Conservation (phyloP, 2,329 filamentous ascomycete species). For the Diplocarpon rosae region DNA sequence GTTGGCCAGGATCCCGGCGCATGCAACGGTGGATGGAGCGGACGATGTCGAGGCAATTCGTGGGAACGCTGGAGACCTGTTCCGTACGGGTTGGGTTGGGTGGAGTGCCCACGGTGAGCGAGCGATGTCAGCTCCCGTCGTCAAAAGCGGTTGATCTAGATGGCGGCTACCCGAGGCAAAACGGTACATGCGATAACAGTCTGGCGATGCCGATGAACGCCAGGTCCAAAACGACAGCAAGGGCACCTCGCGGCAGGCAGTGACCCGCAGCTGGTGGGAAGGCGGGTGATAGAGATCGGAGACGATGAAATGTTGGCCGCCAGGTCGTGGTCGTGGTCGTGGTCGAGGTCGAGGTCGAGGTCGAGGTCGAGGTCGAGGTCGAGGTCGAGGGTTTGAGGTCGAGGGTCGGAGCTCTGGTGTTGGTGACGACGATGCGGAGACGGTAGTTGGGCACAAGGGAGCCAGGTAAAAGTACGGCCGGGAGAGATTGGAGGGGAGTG, state of each 20-base stretch:
- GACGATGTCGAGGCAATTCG: background rate
- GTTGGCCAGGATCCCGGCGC: conserved; percentile 1
- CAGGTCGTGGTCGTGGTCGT: too few relatives aligned
- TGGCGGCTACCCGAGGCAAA: conserved; percentile 5
- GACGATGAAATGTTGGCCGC: too few relatives aligned
- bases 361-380: too few relatives aligned
- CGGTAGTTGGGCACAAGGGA: too few relatives aligned
- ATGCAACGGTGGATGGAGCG: conserved; percentile 1
- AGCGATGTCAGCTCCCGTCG: conserved; percentile 1
- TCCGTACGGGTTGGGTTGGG: background rate
- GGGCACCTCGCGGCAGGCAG: background rate
- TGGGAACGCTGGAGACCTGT: background rate
- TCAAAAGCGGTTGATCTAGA: conserved; percentile 5
- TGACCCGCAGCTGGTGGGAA: background rate
- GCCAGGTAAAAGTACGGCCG: too few relatives aligned
- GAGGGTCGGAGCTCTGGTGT: too few relatives aligned
- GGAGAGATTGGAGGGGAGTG: too few relatives aligned
- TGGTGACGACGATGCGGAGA: too few relatives aligned
- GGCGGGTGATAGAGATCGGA: too few relatives aligned
- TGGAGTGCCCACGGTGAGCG: background rate
- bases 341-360: too few relatives aligned
- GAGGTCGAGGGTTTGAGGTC: too few relatives aligned
- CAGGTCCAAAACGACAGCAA: background rate
- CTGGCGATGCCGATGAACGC: conserved; percentile 1
- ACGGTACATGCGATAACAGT: background rate